These are phyloP conservation scores for Tulasnella calospora DNA, from an alignment of 768 basidiomycete genomes.

Conservation along the genomic window DNA sequence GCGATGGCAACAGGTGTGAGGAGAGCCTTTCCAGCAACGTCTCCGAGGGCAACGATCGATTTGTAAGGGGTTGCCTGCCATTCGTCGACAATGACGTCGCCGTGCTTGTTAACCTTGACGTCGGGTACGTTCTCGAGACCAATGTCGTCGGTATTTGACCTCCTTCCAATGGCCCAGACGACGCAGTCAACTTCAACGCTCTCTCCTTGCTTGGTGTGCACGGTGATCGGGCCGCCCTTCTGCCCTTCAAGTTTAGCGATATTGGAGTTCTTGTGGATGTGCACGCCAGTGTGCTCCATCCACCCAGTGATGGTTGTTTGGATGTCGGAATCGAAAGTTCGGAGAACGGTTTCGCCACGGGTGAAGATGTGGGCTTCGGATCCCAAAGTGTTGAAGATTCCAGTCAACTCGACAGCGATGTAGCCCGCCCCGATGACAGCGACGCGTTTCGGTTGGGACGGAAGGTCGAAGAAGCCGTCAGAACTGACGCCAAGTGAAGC, in stretches of 20 bases:
- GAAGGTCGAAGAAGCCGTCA: constrained; percentile 93
- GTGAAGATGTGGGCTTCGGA: constrained; percentile 90
- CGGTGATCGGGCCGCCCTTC: constrained; percentile 64
- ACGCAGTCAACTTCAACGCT: constrained; percentile 78
- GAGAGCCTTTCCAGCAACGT: constrained; percentile 86
- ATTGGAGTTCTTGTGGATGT: constrained; percentile 73
- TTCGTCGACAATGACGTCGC: constrained; percentile 86
- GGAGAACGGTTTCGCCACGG: constrained; percentile 80
- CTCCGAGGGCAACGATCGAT: constrained; percentile 78
- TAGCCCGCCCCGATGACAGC: constrained; percentile 96
- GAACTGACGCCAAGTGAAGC: constrained; percentile 86
- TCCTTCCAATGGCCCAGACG: constrained; percentile 93
- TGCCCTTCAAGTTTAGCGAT: constrained; percentile 71
- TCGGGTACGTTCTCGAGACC: constrained; percentile 67
- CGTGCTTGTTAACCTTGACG: constrained; percentile 67
- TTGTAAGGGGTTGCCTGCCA: constrained; percentile 76
- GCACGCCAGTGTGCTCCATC: constrained; percentile 93
- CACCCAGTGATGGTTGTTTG: constrained; percentile 80
- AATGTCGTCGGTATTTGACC: constrained; percentile 69
- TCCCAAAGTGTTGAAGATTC: constrained; percentile 85
- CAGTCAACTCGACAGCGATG: constrained; percentile 95
- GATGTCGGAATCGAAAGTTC: constrained; percentile 85
- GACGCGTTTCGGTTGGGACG: constrained; percentile 85
- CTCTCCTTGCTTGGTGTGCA: constrained; percentile 71
- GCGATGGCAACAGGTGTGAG: constrained; percentile 98